These are phyloP conservation scores for Plasmodium knowlesi DNA, from an alignment of 169 alveolate genomes.

Conservation along the genomic window DNA sequence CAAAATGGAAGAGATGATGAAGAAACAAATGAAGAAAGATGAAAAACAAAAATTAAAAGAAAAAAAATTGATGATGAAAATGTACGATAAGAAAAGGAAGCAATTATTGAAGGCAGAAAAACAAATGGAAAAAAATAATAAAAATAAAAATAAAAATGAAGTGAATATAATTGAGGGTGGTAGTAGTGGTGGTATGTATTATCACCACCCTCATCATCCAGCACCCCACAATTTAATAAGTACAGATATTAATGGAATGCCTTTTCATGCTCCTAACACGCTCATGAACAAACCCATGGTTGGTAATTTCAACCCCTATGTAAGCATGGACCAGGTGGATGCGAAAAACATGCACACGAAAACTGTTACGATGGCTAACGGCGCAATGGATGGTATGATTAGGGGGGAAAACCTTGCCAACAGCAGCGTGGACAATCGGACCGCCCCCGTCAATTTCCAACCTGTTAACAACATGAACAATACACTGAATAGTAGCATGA, in stretches of 20 bases:
- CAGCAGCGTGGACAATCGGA: not conserved
- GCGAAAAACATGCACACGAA: not conserved
- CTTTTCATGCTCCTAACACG: not conserved
- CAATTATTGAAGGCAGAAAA: slow-evolving; percentile 46
- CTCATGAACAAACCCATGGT: slow-evolving; percentile 8
- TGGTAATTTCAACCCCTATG: slow-evolving; percentile 18
- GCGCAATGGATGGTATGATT: too few species aligned
- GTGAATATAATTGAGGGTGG: not conserved
- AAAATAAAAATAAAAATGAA: not conserved
- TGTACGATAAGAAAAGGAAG: slow-evolving; percentile 32
- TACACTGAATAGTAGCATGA: not conserved
- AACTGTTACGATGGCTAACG: not conserved
- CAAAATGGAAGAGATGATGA: slow-evolving; percentile 31
- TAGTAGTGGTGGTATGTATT: not conserved
- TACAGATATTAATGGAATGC: not conserved
- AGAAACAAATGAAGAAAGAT: slow-evolving; percentile 41
- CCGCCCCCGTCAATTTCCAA: not conserved
- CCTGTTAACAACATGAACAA: not conserved
- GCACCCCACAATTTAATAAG: not conserved
- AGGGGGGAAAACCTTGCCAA: not conserved
- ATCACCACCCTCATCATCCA: not conserved
- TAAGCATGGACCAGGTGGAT: not conserved
- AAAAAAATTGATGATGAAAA: slow-evolving; percentile 32
- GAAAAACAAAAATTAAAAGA: slow-evolving; percentile 66
- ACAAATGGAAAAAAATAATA: slow-evolving; percentile 53